Evolutionary conservation across 441 rosid genomes (phyloP).

Genomic region (Adansonia grandidieri): DNA sequence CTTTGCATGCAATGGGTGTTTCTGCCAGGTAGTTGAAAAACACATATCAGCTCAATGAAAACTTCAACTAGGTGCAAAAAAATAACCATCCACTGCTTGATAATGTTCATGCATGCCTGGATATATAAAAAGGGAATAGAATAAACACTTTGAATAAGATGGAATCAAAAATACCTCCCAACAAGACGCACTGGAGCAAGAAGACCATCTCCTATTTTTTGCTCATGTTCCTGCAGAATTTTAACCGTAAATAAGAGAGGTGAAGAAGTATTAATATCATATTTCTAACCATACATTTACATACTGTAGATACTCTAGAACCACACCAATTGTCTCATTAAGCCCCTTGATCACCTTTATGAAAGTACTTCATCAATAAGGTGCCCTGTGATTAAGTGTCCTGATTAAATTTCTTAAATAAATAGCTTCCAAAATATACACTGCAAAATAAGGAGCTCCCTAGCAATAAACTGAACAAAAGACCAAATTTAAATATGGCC

Average conservation of each 20-base stretch:
- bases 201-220: conserved; percentile 81
- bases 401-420: conserved; percentile 6
- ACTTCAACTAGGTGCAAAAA: too few species aligned
- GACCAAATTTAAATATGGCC: too few species aligned
- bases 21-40: too few species aligned
- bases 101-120: too few species aligned
- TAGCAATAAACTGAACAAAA: too few species aligned
- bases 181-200: conserved; percentile 86
- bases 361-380: conserved; percentile 45
- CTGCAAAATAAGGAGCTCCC: too few species aligned
- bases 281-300: conserved; percentile 45
- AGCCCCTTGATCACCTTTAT: conserved; percentile 62
- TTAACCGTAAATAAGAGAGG: neutral
- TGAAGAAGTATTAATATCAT: conserved; percentile 13
- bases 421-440: too few species aligned
- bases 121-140: too few species aligned
- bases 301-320: conserved; percentile 43
- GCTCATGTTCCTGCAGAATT: neutral
- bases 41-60: too few species aligned
- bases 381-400: conserved; percentile 38
- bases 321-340: conserved; percentile 61
- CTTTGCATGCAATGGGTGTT: too few species aligned
- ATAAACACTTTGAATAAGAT: too few species aligned
- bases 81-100: too few species aligned
- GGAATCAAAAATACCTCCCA: conserved; percentile 46